phyloP scores from a whole-genome alignment of 2,329 filamentous ascomycete species.

The Bipolaris sorokiniana region DNA sequence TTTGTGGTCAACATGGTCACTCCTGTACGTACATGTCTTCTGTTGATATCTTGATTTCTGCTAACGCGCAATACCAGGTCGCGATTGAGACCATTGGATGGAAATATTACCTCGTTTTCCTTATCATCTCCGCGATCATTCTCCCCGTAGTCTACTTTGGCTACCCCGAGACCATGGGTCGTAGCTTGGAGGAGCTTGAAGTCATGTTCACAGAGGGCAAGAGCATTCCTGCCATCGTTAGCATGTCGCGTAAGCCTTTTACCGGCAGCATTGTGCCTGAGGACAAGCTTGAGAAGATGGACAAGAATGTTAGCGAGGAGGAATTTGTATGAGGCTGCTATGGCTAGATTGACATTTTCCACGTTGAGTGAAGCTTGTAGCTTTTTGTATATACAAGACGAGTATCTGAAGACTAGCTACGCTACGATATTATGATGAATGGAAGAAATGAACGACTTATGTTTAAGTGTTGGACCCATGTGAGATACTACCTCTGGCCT shows the following conservation, averaged over 20 bases:
- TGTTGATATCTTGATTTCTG: not conserved
- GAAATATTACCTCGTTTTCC: slow-evolving; percentile 60
- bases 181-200: slow-evolving; percentile 55
- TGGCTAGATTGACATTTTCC: not conserved
- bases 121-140: slow-evolving; percentile 55
- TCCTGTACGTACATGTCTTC: slow-evolving; percentile 18
- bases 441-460: not conserved
- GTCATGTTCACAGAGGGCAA: slow-evolving; percentile 51
- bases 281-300: slow-evolving; percentile 20
- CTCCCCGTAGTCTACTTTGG: slow-evolving; percentile 55
- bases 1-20: slow-evolving; percentile 39
- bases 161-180: slow-evolving; percentile 59
- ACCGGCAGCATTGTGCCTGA: slow-evolving; percentile 13
- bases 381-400: not conserved
- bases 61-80: slow-evolving; percentile 23
- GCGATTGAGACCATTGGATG: slow-evolving; percentile 60
- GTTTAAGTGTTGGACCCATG: too few species aligned
- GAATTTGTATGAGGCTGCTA: slow-evolving; percentile 2
- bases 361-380: not conserved
- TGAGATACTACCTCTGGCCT: too few species aligned
- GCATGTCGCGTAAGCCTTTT: slow-evolving; percentile 28
- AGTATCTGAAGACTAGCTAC: not conserved
- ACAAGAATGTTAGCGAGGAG: slow-evolving; percentile 20
- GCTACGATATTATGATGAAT: slow-evolving; percentile 2
- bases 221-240: slow-evolving; percentile 35